Percentiles rank a stretch among this genome's conserved stretches.
These are phyloP conservation scores for Candolleomyces eurysporus DNA, from an alignment of 768 basidiomycete genomes.

Conservation along the genomic window DNA sequence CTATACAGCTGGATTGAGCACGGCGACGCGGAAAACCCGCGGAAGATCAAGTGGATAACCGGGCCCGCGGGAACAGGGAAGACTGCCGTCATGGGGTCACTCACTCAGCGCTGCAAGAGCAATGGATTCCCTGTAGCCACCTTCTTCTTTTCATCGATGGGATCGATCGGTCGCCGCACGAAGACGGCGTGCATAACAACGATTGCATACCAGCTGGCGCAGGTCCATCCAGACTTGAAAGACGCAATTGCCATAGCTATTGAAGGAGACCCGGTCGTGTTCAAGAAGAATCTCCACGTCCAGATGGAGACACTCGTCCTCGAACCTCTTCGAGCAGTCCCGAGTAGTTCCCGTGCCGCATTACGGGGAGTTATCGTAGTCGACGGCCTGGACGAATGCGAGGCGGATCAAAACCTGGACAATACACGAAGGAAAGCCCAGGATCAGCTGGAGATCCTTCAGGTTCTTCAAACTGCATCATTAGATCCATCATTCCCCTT, in stretches of 20 bases:
- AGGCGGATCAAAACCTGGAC: neutral
- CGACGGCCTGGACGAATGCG: neutral
- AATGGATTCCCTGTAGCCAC: neutral
- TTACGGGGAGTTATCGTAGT: neutral
- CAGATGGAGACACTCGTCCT: neutral
- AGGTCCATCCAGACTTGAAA: neutral
- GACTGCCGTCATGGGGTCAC: neutral
- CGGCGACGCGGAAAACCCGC: neutral
- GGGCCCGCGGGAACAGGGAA: neutral
- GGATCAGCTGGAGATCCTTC: too few species aligned
- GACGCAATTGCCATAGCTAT: neutral
- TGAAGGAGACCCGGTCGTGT: neutral
- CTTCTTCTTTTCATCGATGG: neutral
- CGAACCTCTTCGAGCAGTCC: neutral
- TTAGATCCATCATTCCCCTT: too few species aligned
- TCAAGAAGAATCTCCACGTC: neutral
- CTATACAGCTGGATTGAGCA: neutral
- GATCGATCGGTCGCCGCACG: neutral
- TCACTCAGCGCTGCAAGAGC: neutral
- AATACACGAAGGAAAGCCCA: neutral
- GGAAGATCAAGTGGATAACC: neutral
- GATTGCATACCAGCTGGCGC: neutral
- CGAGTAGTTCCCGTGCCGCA: too few species aligned
- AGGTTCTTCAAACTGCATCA: too few species aligned
- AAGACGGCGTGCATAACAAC: neutral